Evolutionary conservation across 768 basidiomycete species (phyloP).

Genomic region (Galerina sulciceps): DNA sequence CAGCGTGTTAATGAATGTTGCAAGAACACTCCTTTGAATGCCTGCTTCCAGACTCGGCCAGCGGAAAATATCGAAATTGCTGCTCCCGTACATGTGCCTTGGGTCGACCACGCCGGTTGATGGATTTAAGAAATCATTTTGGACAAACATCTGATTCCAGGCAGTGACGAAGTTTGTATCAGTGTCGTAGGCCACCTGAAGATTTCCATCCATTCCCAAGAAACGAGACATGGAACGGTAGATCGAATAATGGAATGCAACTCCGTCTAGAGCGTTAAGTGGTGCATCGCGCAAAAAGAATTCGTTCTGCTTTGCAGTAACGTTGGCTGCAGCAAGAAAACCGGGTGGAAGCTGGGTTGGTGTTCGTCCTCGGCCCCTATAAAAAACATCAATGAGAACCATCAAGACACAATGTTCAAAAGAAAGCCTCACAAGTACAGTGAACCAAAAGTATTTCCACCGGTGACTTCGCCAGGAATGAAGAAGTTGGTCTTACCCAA

Average conservation of each 20-base stretch:
- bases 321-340: slow-evolving; percentile 70
- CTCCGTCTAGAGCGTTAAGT: slow-evolving; percentile 69
- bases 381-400: slow-evolving; percentile 5
- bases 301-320: slow-evolving; percentile 62
- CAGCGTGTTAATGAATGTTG: slow-evolving; percentile 76
- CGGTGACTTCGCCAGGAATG: slow-evolving; percentile 93
- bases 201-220: slow-evolving; percentile 95
- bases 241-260: slow-evolving; percentile 93
- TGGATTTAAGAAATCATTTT: slow-evolving; percentile 85
- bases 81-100: slow-evolving; percentile 88
- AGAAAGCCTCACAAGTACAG: slow-evolving; percentile 71
- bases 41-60: slow-evolving; percentile 92
- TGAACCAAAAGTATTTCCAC: slow-evolving; percentile 88
- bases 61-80: slow-evolving; percentile 93
- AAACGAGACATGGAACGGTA: slow-evolving; percentile 87
- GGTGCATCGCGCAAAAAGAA: slow-evolving; percentile 79
- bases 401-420: not conserved
- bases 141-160: slow-evolving; percentile 91
- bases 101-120: slow-evolving; percentile 72
- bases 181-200: slow-evolving; percentile 88
- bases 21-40: slow-evolving; percentile 74
- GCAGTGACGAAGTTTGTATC: slow-evolving; percentile 83
- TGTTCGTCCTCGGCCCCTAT: slow-evolving; percentile 87
- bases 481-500: slow-evolving; percentile 87
- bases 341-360: slow-evolving; percentile 69